Percentiles rank a stretch among this genome's conserved stretches.
Evolutionary conservation across 2,329 filamentous ascomycete species (phyloP).

Genomic region (Xylaria sp.): DNA sequence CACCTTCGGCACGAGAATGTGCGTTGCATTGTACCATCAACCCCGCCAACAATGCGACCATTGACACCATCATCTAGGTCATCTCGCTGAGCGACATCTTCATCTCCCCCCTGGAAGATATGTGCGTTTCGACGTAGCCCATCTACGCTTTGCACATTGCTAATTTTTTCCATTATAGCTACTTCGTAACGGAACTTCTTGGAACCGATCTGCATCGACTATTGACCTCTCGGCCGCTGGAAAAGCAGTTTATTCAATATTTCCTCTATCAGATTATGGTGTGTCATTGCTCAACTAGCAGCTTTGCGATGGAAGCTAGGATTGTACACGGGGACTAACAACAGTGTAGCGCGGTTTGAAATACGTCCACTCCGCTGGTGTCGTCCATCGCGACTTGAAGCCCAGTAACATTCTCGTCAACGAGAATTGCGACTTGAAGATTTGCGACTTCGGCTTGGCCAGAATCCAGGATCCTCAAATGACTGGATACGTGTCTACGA

Average conservation of each 20-base stretch:
- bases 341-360: constrained; percentile 84
- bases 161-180: constrained; percentile 63
- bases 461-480: constrained; percentile 99
- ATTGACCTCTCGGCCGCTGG: constrained; percentile 91
- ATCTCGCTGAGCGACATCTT: constrained; percentile 99
- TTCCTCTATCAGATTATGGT: constrained; percentile 99
- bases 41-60: constrained; percentile 26
- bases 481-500: constrained; percentile 98
- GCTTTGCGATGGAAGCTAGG: not conserved
- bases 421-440: constrained; percentile 99
- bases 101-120: constrained; percentile 98
- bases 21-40: constrained; percentile 47
- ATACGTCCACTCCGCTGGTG: constrained; percentile 98
- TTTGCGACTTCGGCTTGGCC: constrained; percentile 97
- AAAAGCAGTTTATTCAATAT: constrained; percentile 99
- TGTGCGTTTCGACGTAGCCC: constrained; percentile 68
- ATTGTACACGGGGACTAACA: constrained; percentile 20
- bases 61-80: constrained; percentile 66
- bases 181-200: constrained; percentile 97
- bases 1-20: constrained; percentile 98
- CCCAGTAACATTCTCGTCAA: constrained; percentile 99
- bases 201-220: constrained; percentile 96
- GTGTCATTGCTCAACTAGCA: constrained; percentile 50
- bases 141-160: constrained; percentile 35
- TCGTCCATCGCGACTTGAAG: constrained; percentile 97